These are phyloP conservation scores for Dorcoceras hygrometricum DNA, from an alignment of 257 asterid species.

Conservation along the genomic window DNA sequence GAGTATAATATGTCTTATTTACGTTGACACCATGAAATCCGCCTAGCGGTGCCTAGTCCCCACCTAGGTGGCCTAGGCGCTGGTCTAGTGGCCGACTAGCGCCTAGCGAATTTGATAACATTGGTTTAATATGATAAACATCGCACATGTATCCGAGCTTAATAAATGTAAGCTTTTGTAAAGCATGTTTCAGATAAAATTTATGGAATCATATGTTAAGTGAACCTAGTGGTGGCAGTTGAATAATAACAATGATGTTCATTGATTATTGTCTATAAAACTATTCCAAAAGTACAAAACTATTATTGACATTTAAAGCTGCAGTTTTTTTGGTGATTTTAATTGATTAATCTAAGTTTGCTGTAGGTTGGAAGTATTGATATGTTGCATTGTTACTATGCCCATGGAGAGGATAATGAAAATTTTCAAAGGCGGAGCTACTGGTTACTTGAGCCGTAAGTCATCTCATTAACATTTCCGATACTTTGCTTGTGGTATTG, in stretches of 20 bases:
- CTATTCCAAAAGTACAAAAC: background rate
- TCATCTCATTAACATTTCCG: slow-evolving; percentile 21
- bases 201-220: background rate
- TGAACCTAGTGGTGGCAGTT: background rate
- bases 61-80: no score
- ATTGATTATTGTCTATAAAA: background rate
- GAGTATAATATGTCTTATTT: no score
- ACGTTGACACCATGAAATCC: no score
- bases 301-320: slow-evolving; percentile 11
- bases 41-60: no score
- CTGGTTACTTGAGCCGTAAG: slow-evolving; percentile 98
- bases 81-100: no score
- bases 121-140: no score
- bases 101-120: no score
- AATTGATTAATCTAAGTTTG: background rate
- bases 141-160: background rate
- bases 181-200: background rate
- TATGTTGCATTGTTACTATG: slow-evolving; percentile 95
- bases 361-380: slow-evolving; percentile 94
- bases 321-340: background rate
- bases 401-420: slow-evolving; percentile 97
- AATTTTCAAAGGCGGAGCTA: slow-evolving; percentile 95
- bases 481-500: slow-evolving; percentile 10
- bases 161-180: background rate
- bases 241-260: background rate